A percentile compares a stretch with the other conserved stretches of the same genome.
These are phyloP conservation scores for Domatiomyces catenatus DNA, from an alignment of 2,329 filamentous ascomycete species.

Conservation along the genomic window DNA sequence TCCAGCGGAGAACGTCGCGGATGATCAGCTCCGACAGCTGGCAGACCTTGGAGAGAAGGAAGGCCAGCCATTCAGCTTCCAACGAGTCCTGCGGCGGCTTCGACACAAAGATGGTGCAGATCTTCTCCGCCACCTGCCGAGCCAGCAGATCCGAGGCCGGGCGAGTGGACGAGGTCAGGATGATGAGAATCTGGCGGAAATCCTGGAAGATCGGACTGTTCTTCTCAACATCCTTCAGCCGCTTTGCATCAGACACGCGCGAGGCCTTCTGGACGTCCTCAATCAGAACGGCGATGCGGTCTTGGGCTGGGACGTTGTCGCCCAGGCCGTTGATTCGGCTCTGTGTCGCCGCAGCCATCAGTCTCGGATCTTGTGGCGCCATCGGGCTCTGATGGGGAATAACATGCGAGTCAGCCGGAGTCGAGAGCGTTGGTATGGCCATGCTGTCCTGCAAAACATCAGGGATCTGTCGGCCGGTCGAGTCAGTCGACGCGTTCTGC, in stretches of 20 bases:
- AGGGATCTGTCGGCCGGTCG: conserved; percentile 40
- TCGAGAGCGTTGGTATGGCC: conserved; percentile 45
- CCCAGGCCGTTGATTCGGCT: conserved; percentile 45
- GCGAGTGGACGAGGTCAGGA: conserved; percentile 31
- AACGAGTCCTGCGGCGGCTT: conserved; percentile 37
- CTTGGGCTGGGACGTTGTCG: conserved; percentile 37
- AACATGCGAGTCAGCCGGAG: conserved; percentile 46
- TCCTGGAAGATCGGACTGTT: conserved; percentile 41
- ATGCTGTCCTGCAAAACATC: conserved; percentile 49
- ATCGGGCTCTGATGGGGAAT: conserved; percentile 43
- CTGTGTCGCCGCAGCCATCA: conserved; percentile 24
- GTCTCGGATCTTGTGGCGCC: conserved; percentile 30
- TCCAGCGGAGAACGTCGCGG: conserved; percentile 34
- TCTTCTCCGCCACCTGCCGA: conserved; percentile 39
- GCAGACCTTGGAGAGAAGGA: conserved; percentile 47
- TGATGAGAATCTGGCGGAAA: conserved; percentile 42
- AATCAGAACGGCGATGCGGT: conserved; percentile 40
- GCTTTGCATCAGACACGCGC: conserved; percentile 42
- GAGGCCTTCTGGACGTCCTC: conserved; percentile 41
- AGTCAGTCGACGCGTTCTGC: conserved; percentile 43
- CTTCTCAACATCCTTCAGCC: conserved; percentile 41
- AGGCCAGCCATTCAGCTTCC: conserved; percentile 48
- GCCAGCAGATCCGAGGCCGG: conserved; percentile 43
- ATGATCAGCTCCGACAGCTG: conserved; percentile 32
- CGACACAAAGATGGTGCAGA: conserved; percentile 41